Percentiles rank a stretch among this genome's conserved stretches.
Conservation (phyloP, 148 eudicot species). For the Vaccinium vitisidaea region DNA sequence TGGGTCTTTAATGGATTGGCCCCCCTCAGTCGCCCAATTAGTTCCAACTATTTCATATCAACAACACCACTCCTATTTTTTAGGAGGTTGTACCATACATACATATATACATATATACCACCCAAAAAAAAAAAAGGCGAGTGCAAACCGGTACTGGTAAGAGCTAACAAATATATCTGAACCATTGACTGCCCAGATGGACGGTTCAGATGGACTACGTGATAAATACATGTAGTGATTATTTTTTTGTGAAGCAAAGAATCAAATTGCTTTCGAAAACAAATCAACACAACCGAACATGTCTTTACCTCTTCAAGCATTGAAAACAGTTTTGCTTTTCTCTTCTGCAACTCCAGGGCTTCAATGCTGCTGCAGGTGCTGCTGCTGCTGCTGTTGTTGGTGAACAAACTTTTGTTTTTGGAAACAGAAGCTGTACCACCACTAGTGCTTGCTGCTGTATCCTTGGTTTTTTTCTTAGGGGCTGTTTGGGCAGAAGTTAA, state of each 20-base stretch:
- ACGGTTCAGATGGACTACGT: background rate
- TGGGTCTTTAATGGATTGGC: constrained; percentile 62
- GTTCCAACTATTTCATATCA: constrained; percentile 27
- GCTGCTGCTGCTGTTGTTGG: constrained; percentile 11
- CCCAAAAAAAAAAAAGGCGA: no score
- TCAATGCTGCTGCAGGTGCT: constrained; percentile 32
- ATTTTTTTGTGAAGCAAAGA: background rate
- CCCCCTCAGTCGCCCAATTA: constrained; percentile 42
- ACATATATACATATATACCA: background rate
- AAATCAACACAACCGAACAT: background rate
- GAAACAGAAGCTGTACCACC: constrained; percentile 16
- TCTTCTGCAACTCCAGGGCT: constrained; percentile 70
- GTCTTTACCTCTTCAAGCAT: constrained; percentile 85
- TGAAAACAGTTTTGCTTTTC: constrained; percentile 68
- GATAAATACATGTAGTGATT: background rate
- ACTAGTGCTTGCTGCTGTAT: constrained; percentile 10
- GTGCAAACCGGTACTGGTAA: no score
- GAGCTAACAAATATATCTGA: no score
- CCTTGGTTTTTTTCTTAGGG: constrained; percentile 26
- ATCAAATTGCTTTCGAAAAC: background rate
- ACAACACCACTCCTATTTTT: background rate
- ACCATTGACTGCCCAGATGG: no score
- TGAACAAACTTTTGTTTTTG: constrained; percentile 43
- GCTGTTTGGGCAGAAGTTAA: constrained; percentile 32
- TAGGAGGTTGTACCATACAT: background rate